Conservation (phyloP, 2,329 filamentous ascomycete genomes). For the Chrysosporium queenslandicum region DNA sequence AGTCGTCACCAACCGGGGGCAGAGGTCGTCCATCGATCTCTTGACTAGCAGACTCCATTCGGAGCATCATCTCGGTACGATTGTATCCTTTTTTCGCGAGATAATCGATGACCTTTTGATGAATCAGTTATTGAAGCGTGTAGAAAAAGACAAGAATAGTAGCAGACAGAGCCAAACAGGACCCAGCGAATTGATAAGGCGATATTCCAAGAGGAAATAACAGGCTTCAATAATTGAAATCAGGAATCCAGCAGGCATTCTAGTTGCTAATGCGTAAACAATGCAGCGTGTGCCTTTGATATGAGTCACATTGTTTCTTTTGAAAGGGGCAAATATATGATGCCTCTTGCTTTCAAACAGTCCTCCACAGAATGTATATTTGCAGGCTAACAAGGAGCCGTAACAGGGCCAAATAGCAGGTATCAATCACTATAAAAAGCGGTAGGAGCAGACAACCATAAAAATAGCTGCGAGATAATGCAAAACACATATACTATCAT, state of each 20-base stretch:
- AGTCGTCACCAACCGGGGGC: constrained; percentile 55
- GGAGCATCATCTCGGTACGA: constrained; percentile 81
- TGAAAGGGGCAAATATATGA: not conserved
- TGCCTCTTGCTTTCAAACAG: not conserved
- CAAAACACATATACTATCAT: not conserved
- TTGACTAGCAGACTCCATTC: constrained; percentile 77
- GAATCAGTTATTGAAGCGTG: not conserved
- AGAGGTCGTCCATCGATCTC: constrained; percentile 72
- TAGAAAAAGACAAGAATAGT: constrained; percentile 2
- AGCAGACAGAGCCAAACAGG: not conserved
- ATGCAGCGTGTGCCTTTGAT: not conserved
- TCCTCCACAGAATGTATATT: too few species aligned
- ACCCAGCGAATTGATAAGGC: not conserved
- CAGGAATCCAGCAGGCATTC: not conserved
- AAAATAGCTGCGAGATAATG: too few species aligned
- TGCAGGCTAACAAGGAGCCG: too few species aligned
- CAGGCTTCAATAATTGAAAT: too few species aligned
- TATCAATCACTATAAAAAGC: too few species aligned
- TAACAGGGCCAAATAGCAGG: too few species aligned
- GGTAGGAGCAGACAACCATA: too few species aligned
- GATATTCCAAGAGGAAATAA: too few species aligned
- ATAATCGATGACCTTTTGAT: constrained; percentile 72
- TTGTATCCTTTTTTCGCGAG: constrained; percentile 91
- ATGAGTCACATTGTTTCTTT: not conserved
- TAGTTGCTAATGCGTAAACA: not conserved